Conservation (phyloP, 2,329 filamentous ascomycete genomes). For the Basipetospora chlamydospora region DNA sequence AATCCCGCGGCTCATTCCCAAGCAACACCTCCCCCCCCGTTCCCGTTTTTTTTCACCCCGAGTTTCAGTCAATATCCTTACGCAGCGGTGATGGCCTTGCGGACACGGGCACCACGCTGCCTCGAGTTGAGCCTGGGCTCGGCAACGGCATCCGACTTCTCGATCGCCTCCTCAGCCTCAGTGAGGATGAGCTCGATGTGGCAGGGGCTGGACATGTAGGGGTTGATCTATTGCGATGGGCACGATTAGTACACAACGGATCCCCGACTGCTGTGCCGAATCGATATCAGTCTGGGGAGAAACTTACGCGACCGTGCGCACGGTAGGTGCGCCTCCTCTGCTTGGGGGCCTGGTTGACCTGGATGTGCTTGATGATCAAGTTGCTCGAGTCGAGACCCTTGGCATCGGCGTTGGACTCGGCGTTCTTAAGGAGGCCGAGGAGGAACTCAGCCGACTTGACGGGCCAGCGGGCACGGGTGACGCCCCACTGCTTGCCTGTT, state of each 20-base stretch:
- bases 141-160: constrained; percentile 63
- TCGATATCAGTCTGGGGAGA: too few species aligned
- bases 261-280: neutral
- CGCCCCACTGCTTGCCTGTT: constrained; percentile 95
- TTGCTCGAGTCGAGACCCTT: constrained; percentile 96
- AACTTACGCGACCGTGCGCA: constrained; percentile 97
- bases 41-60: constrained; percentile 8
- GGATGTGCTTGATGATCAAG: constrained; percentile 99
- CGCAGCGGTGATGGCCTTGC: constrained; percentile 50
- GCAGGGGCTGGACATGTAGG: constrained; percentile 99
- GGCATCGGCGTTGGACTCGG: constrained; percentile 90
- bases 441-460: constrained; percentile 98
- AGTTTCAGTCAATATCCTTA: constrained; percentile 23
- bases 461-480: constrained; percentile 96
- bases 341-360: constrained; percentile 99
- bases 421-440: constrained; percentile 92
- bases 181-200: constrained; percentile 99
- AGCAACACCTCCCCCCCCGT: constrained; percentile 5
- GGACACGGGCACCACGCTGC: constrained; percentile 67
- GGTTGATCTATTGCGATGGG: constrained; percentile 99
- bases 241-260: neutral
- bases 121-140: constrained; percentile 61
- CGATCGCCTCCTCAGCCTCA: constrained; percentile 88
- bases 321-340: constrained; percentile 98
- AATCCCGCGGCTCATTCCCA: constrained; percentile 5